Base-by-base conservation (phyloP, 2,329 filamentous ascomycete genomes). In the Dactylellina parvicollis region DNA sequence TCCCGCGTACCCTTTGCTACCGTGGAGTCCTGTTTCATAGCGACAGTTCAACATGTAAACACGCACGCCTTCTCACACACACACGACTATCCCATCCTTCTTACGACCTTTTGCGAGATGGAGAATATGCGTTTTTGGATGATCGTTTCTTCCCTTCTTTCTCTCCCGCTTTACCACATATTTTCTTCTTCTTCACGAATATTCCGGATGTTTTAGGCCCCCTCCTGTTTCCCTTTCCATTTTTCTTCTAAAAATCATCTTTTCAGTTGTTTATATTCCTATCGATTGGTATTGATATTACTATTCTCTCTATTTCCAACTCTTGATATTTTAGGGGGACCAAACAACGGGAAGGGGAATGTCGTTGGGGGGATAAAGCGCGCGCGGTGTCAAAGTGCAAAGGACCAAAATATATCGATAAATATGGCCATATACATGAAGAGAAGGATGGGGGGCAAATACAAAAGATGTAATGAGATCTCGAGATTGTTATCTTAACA, bases 1-100 rank as follows among this genome's bases (percentile, higher is more conserved):
- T 72, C 49, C 50, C 46, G 38, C 24, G 44, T 26, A 44, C 16
- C 44, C 38, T 32, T 28, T 36, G 28, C 54, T 44, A 52, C 18
- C 66, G 49, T 73, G 69, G 60, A 73, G 69, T 73, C 42, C 60
- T 73, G 69, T 66, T 73, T 66, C 59, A 66, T 66, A 73, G 69
- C 69, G 60, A 61, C 69, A 72, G 60, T 59, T 30, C 69, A 36
- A 66, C 60, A 50, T 60, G 59, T 60, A 44, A 34, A 26, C 20
- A 22, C 14, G 22, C 44, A 18, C 22, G 28, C 28, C 14, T 26
- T 14, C 9, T 44, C 40, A 24, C 36, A 18, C 40, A 32, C 10
- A 46, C 50, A 46, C 34, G 14, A 28, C 40, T 24, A 36, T 18
- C 44, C 16, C 22, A 30, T 30, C 3, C 3, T 9, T 54, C 22